Evolutionary conservation across 345 rosid genomes (phyloP), one percentile per base, ranked within the genome.

Genomic region (Eucalyptus paniculata): DNA sequence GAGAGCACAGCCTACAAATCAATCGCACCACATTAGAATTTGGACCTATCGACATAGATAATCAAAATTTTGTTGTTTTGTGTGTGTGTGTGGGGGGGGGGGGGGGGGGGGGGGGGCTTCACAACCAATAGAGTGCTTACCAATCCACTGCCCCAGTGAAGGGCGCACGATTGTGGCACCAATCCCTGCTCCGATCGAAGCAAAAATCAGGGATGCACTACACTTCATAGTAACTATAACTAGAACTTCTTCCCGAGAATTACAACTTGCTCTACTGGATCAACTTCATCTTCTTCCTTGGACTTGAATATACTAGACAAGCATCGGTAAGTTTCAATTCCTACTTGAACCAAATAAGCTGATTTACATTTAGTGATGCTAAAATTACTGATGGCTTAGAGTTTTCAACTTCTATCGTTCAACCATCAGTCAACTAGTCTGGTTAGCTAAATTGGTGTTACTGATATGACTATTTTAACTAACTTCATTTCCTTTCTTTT

Each of bases 131-230:
- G 50, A 88, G 88, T 86, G 90, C 93, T 94, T 95, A 98, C 99
- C 99, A 26, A 98, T 95, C 99, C 99, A 97, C 60, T 97, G 99
- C 47, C 99, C 99, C 2, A 89, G 54, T 60, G 97, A 96, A 88
- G 99, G 99, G 50, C 97, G 97, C 86, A 96, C 53, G 26, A 96
- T 89, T 88, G 92, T 82, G 50, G 99, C 97, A 67, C 98, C 97
- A 87, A 97, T 92, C 88, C 99, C 99, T 1, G 98, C 99, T 91
- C 99, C 99, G 34, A 96, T 92, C 60, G 99, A 94, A 88, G 99
- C 99, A 92, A 96, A 98, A 88, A 96, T 90, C 88, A 98, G 91
- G 4, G 99, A 97, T 40, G 96, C 95, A 37, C 99, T 92, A 85
- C 97, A 98, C 92, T 94, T 91, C 91, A 97, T 81, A 21, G 99